Conservation (phyloP, 768 basidiomycete species). For the Cystobasidium tubakii region DNA sequence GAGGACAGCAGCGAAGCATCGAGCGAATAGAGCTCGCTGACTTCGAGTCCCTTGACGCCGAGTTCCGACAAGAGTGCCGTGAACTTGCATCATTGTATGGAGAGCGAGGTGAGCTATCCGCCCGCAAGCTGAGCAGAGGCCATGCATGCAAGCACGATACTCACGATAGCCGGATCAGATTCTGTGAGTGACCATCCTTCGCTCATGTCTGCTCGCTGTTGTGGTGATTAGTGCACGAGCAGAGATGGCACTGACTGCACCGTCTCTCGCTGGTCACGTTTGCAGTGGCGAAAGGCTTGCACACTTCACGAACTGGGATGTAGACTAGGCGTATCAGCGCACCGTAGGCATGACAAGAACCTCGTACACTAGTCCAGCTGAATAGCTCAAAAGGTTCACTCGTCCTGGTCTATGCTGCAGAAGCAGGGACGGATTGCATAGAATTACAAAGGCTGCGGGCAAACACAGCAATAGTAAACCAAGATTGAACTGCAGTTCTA, state of each 20-base stretch:
- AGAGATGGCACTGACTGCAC: neutral
- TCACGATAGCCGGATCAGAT: conserved; percentile 15
- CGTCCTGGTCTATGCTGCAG: too few relatives aligned
- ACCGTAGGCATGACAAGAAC: too few relatives aligned
- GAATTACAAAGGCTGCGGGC: too few relatives aligned
- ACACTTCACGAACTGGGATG: too few relatives aligned
- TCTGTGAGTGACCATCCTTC: conserved; percentile 39
- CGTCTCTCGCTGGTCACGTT: too few relatives aligned
- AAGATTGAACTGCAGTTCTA: too few relatives aligned
- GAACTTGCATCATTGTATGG: conserved; percentile 33
- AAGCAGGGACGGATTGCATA: too few relatives aligned
- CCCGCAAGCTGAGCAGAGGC: conserved; percentile 33
- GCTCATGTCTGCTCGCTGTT: neutral
- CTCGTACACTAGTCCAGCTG: too few relatives aligned
- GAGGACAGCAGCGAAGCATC: conserved; percentile 57
- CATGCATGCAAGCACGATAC: too few relatives aligned
- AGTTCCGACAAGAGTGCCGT: conserved; percentile 75
- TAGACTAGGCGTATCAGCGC: too few relatives aligned
- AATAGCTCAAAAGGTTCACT: too few relatives aligned
- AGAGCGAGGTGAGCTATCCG: neutral
- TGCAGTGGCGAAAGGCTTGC: conserved; percentile 4
- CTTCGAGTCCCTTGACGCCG: conserved; percentile 68
- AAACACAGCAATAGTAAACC: too few relatives aligned
- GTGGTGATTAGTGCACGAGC: neutral
- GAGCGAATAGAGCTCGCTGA: conserved; percentile 67